These are phyloP conservation scores for Cicer chorassanicum DNA, from an alignment of 306 rosid species.

Conservation along the genomic window DNA sequence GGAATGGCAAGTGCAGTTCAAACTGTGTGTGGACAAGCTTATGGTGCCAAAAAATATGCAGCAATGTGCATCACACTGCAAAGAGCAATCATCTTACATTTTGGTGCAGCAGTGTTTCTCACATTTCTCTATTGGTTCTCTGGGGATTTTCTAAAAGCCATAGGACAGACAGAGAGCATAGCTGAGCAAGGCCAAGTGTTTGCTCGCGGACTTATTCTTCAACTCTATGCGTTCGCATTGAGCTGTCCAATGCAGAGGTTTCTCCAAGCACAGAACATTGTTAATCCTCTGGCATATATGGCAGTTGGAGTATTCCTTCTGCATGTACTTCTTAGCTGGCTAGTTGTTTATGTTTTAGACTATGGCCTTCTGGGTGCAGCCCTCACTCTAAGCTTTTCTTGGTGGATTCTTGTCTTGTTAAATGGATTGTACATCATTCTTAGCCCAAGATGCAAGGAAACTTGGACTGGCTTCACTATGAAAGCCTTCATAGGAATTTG, in stretches of 20 bases:
- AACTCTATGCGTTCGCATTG: conserved; percentile 72
- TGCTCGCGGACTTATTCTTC: conserved; percentile 64
- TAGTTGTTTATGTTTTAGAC: conserved; percentile 56
- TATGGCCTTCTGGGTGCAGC: conserved; percentile 72
- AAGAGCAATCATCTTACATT: conserved; percentile 68
- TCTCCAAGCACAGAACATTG: conserved; percentile 84
- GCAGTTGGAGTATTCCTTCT: conserved; percentile 62
- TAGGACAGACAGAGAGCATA: conserved; percentile 57
- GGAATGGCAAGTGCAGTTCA: conserved; percentile 89
- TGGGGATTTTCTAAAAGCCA: conserved; percentile 56
- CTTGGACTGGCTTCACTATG: conserved; percentile 74
- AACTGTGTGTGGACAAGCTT: conserved; percentile 83
- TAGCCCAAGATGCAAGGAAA: conserved; percentile 70
- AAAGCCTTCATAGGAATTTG: conserved; percentile 68
- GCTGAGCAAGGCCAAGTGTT: conserved; percentile 58
- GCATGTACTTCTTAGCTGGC: conserved; percentile 66
- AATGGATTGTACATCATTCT: conserved; percentile 64
- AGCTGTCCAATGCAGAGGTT: conserved; percentile 80
- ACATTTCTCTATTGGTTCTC: conserved; percentile 68
- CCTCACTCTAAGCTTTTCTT: conserved; percentile 67
- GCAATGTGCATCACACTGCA: conserved; percentile 74
- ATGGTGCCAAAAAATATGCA: conserved; percentile 62
- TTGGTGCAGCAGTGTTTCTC: conserved; percentile 68
- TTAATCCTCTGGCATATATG: conserved; percentile 75
- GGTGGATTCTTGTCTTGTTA: conserved; percentile 70